Evolutionary conservation across 352 stramenopile genomes (phyloP), one percentile per base, ranked within the genome.

Genomic region (Pythium brachiatum): DNA sequence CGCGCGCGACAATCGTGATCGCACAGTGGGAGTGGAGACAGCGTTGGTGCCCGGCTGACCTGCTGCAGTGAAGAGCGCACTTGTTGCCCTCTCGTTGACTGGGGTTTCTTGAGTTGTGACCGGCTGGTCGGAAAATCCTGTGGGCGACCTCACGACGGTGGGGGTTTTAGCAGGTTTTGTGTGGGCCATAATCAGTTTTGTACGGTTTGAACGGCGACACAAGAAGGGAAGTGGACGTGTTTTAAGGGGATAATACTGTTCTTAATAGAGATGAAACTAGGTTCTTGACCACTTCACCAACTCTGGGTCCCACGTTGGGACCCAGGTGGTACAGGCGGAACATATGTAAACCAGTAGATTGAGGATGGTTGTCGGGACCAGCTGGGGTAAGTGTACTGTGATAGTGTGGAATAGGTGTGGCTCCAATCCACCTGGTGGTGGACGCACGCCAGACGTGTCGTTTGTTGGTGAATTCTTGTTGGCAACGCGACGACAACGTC

Each of bases 361-460:
- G n/a, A n/a, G n/a, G n/a, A n/a, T n/a, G n/a, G n/a, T n/a, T n/a
- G n/a, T n/a, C n/a, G n/a, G n/a, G n/a, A n/a, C n/a, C n/a, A n/a
- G n/a, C n/a, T n/a, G n/a, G n/a, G n/a, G n/a, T n/a, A n/a, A n/a
- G n/a, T 29, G 44, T 23, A 44, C 38, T 44, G 16, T 4, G 20
- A 23, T 44, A 44, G 38, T 7, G 38, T 13, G 11, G 8, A 23
- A 3, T 21, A 23, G 38, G n/a, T 23, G 18, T 57, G 32, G 50
- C 26, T 18, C 26, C 16, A 39, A 57, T 21, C 32, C 32, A 31
- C 32, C 32, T 44, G 34, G 23, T 48, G 51, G n/a, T 57, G 32
- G 51, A 57, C 29, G 51, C 51, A 57, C 51, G 51, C 32, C 51
- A 57, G 51, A n/a, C n/a, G n/a, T n/a, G n/a, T n/a, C n/a, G n/a